Base-by-base conservation (phyloP, 2,329 filamentous ascomycete genomes). In the Colletotrichum salicis region DNA sequence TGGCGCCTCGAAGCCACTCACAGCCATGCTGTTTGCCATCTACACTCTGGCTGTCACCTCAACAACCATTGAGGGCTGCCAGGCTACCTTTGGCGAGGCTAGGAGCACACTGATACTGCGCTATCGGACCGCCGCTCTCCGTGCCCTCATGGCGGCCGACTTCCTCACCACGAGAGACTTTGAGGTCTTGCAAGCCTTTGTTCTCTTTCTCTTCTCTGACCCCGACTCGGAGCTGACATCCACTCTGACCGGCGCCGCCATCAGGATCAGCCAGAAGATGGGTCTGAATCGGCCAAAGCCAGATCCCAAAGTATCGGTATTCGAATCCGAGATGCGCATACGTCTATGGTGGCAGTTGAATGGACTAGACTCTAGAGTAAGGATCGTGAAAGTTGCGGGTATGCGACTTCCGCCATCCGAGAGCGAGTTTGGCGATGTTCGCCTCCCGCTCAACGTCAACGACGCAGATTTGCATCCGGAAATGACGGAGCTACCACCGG, bases 361-460 rank as follows among this genome's bases (percentile, higher is more conserved):
- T 12, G 75, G 75, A 0, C 58, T 79, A 0, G 76, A 79, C 12
- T 52, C 70, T 3, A 48, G 76, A 27, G 65, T 67, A 0, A 73
- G 71, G 4, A 63, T 71, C n/a, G 66, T 76, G 10, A 62, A 45
- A 0, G 11, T n/a, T 15, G 74, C 73, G 0, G 75, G 67, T 1
- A 55, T 66, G 1, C 74, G 74, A 29, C 15, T 52, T 0, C 51
- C 31, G 22, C 70, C 22, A 29, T 72, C 75, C 12, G 61, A 33
- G 0, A 41, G 31, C 8, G 69, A 64, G 2, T 68, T 64, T 2
- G 60, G 55, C 22, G 85, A 87, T 52, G 85, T 86, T 0, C 83
- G 85, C 33, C 82, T 87, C 75, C 88, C 89, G 1, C 78, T 88
- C 2, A 91, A 91, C 67, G 79, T 90, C 61, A 86, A 90, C 64